These are phyloP conservation scores for Trypanosoma boissoni DNA, from an alignment of 208 protist genomes.

Conservation along the genomic window DNA sequence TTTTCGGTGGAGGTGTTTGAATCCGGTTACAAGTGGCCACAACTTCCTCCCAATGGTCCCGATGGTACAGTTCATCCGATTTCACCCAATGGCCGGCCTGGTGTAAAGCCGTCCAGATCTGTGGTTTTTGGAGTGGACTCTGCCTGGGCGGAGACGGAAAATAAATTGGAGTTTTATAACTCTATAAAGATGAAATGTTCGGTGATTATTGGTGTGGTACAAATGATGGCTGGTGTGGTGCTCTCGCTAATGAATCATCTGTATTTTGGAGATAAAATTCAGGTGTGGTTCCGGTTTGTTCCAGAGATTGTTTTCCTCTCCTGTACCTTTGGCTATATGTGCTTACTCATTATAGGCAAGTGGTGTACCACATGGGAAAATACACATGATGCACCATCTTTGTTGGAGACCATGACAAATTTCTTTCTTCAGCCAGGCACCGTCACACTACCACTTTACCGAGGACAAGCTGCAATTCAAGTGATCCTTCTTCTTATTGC, in stretches of 20 bases:
- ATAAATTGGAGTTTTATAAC: constrained; percentile 97
- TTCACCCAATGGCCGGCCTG: constrained; percentile 36
- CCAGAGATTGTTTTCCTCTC: constrained; percentile 96
- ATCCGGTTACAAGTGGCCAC: constrained; percentile 49
- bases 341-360: constrained; percentile 97
- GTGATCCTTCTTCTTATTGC: constrained; percentile 75
- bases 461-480: constrained; percentile 79
- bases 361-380: constrained; percentile 92
- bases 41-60: constrained; percentile 43
- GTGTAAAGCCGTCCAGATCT: constrained; percentile 41
- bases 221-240: constrained; percentile 96
- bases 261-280: constrained; percentile 89
- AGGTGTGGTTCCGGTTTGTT: constrained; percentile 94
- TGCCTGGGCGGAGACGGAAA: constrained; percentile 90
- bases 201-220: constrained; percentile 95
- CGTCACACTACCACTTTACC: constrained; percentile 69
- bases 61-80: constrained; percentile 42
- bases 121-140: constrained; percentile 86
- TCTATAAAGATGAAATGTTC: constrained; percentile 89
- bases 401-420: constrained; percentile 92
- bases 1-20: constrained; percentile 85
- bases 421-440: constrained; percentile 89
- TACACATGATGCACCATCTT: constrained; percentile 77
- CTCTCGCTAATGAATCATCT: constrained; percentile 93
- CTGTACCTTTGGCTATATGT: constrained; percentile 96